Evolutionary conservation across 2,329 filamentous ascomycete species (phyloP).

Genomic region (Fonsecaea pugnacius): DNA sequence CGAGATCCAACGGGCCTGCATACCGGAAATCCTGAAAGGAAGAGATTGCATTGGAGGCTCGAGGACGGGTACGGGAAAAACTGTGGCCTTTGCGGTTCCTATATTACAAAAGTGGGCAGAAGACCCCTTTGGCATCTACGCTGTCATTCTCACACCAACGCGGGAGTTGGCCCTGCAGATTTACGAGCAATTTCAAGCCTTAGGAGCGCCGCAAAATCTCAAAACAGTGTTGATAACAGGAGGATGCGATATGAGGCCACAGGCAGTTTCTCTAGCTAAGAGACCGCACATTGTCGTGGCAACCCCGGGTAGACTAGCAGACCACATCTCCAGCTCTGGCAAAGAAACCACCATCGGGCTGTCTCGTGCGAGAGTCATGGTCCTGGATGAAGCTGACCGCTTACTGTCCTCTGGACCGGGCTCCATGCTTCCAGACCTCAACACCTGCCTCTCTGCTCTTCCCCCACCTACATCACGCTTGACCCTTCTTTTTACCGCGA

Average conservation of each 20-base stretch:
- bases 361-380: constrained; percentile 77
- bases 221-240: constrained; percentile 90
- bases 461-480: constrained; percentile 80
- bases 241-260: constrained; percentile 86
- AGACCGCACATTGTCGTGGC: constrained; percentile 92
- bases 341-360: constrained; percentile 86
- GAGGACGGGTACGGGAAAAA: constrained; percentile 95
- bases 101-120: constrained; percentile 92
- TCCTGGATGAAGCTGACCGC: constrained; percentile 94
- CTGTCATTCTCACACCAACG: constrained; percentile 84
- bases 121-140: constrained; percentile 90
- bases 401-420: constrained; percentile 75
- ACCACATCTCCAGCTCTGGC: constrained; percentile 89
- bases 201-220: constrained; percentile 83
- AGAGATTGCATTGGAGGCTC: constrained; percentile 94
- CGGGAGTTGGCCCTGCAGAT: constrained; percentile 94
- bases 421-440: constrained; percentile 92
- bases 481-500: constrained; percentile 94
- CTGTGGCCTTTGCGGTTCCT: constrained; percentile 90
- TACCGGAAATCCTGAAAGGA: constrained; percentile 88
- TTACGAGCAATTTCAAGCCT: constrained; percentile 92
- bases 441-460: constrained; percentile 80
- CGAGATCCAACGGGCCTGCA: constrained; percentile 88
- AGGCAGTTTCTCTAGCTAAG: constrained; percentile 80
- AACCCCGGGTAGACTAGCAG: constrained; percentile 87